Conservation (phyloP, 192 early-diverging fungal genomes). For the Mortierella antarctica region DNA sequence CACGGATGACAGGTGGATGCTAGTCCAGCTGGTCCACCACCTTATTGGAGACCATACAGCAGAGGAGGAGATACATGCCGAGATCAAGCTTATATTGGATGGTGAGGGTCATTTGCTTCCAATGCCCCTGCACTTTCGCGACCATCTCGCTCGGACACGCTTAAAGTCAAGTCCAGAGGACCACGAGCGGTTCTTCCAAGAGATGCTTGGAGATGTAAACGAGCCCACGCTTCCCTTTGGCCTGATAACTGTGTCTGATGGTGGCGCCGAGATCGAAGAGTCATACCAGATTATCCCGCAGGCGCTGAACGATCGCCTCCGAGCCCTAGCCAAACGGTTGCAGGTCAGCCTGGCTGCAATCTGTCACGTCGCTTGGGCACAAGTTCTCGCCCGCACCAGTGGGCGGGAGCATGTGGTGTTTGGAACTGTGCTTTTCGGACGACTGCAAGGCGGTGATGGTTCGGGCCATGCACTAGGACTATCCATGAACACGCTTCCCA, state of each 20-base stretch:
- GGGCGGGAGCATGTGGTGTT: slow-evolving; percentile 1
- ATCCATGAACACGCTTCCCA: slow-evolving; percentile 22
- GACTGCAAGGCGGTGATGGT: not conserved
- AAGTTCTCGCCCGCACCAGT: slow-evolving; percentile 1
- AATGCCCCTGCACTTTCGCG: not conserved
- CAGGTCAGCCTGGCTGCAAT: not conserved
- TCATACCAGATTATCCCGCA: not conserved
- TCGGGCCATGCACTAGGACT: not conserved
- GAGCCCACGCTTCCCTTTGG: slow-evolving; percentile 1
- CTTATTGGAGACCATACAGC: slow-evolving; percentile 1
- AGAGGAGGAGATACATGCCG: not conserved
- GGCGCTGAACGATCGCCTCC: not conserved
- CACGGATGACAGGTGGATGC: slow-evolving; percentile 1
- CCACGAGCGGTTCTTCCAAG: not conserved
- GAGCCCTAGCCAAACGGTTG: not conserved
- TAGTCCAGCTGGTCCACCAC: not conserved
- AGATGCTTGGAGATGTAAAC: not conserved
- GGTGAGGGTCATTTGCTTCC: not conserved
- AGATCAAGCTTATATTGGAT: not conserved
- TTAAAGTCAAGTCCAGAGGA: not conserved
- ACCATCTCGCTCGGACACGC: not conserved
- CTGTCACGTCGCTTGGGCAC: slow-evolving; percentile 15
- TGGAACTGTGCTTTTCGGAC: slow-evolving; percentile 10
- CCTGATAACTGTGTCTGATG: not conserved
- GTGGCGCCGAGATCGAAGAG: not conserved